Conservation (phyloP, 306 rosid species). For the Vachellia pachyceras region DNA sequence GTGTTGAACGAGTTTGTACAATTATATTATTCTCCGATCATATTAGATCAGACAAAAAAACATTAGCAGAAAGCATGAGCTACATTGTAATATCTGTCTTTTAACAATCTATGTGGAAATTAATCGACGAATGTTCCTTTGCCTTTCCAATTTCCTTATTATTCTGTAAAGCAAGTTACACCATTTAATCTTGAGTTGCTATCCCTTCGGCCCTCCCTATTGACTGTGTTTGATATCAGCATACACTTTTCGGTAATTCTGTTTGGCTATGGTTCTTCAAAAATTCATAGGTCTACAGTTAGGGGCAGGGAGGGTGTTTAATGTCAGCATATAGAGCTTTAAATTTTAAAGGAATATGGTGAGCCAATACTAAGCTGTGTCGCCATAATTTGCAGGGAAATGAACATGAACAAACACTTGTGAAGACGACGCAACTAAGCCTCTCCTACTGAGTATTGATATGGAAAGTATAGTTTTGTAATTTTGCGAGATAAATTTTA, state of each 20-base stretch:
- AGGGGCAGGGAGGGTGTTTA: neutral
- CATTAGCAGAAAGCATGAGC: neutral
- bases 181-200: neutral
- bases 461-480: neutral
- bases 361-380: neutral
- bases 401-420: neutral
- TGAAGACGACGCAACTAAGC: neutral
- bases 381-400: neutral
- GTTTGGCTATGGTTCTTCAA: neutral
- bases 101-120: conserved; percentile 11
- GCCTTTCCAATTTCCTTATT: neutral
- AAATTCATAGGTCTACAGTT: neutral
- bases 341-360: neutral
- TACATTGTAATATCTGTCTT: conserved; percentile 8
- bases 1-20: conserved; percentile 16
- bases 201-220: neutral
- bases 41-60: conserved; percentile 23
- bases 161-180: neutral
- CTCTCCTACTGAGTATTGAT: neutral
- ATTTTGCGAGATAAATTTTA: neutral
- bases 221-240: neutral
- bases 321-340: neutral
- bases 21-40: conserved; percentile 43
- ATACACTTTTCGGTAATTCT: neutral
- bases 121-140: conserved; percentile 22